A percentile compares a stretch with the other conserved stretches of the same genome.
These are phyloP conservation scores for Clavulina sp. DNA, from an alignment of 768 basidiomycete genomes.

Conservation along the genomic window DNA sequence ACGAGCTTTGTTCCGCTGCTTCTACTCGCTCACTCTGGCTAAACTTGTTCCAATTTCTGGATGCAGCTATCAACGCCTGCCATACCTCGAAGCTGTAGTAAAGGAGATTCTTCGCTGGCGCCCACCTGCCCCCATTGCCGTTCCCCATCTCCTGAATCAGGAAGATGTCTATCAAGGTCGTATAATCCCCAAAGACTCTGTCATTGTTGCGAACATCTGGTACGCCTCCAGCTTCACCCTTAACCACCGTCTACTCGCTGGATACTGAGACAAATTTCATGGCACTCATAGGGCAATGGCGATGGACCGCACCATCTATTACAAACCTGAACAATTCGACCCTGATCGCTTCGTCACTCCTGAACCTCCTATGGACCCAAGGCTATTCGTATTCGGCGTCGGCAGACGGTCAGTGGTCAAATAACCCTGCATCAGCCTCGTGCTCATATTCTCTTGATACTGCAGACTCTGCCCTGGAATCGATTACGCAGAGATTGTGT, in stretches of 20 bases:
- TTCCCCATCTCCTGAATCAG: neutral
- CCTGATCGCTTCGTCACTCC: neutral
- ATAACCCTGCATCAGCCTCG: too few species aligned
- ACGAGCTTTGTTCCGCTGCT: too few species aligned
- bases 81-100: constrained; percentile 21
- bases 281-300: neutral
- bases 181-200: neutral
- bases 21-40: too few species aligned
- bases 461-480: neutral
- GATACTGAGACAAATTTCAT: neutral
- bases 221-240: neutral
- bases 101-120: constrained; percentile 21
- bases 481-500: neutral
- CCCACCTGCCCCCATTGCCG: constrained; percentile 28
- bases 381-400: neutral
- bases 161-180: neutral
- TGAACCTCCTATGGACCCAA: neutral
- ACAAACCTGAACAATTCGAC: neutral
- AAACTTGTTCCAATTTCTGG: too few species aligned
- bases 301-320: neutral
- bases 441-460: too few species aligned
- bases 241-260: neutral
- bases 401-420: too few species aligned
- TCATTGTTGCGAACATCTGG: neutral
- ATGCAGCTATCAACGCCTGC: too few species aligned